phyloP scores from a whole-genome alignment of 176 grass and related monocot species.

The Pharus latifolius region DNA sequence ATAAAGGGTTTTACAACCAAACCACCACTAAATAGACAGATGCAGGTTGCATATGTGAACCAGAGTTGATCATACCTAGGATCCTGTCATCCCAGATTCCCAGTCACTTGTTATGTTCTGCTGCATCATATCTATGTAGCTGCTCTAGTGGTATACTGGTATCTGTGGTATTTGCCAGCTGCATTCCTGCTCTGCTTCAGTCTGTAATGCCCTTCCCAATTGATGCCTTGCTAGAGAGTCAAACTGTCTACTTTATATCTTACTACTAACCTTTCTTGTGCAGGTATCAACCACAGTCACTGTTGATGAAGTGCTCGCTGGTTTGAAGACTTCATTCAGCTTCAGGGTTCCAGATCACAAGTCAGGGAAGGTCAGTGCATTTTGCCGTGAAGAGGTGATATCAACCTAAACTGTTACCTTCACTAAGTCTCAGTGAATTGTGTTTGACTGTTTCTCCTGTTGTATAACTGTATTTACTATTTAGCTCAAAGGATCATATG shows the following conservation, averaged over 20 bases:
- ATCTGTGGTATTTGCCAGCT: not conserved
- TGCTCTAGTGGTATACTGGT: not conserved
- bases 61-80: no score
- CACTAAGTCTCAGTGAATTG: not conserved
- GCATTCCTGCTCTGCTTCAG: not conserved
- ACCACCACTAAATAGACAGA: not conserved
- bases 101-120: not conserved
- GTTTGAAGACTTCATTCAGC: conserved; percentile 65
- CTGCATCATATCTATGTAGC: not conserved
- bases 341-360: conserved; percentile 84
- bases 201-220: not conserved
- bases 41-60: not conserved
- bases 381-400: not conserved
- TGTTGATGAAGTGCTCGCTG: conserved; percentile 57
- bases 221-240: not conserved
- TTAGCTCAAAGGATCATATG: not conserved
- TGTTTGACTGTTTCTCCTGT: not conserved
- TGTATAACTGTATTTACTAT: not conserved
- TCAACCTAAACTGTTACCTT: not conserved
- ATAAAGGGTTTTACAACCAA: not conserved
- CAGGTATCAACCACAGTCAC: conserved; percentile 72
- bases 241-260: conserved; percentile 8
- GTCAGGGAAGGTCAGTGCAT: conserved; percentile 62
- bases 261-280: conserved; percentile 8
- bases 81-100: not conserved